Evolutionary conservation across 495 filamentous ascomycete species (phyloP), one percentile per base, ranked within the genome.

Genomic region (Aspergillus wentii): DNA sequence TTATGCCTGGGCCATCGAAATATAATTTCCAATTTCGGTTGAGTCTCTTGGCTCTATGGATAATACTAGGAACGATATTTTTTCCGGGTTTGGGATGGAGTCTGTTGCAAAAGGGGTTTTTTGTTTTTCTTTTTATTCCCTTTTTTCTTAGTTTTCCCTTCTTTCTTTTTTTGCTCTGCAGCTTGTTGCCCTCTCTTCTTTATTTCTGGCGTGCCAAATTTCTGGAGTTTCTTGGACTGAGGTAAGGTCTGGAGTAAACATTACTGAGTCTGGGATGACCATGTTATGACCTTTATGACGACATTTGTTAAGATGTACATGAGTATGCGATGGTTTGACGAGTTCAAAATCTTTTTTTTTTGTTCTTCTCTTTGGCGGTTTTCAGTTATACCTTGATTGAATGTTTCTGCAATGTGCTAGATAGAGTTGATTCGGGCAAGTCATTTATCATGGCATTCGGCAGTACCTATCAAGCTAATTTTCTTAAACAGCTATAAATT

Each of bases 281-380:
- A 57, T 55, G 44, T 59, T 52, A 69, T 52, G 62, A 69, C 56
- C 48, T 65, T 65, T 56, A 62, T 58, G 56, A 69, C 50, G 58
- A 68, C 30, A 49, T 46, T 37, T 57, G 58, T 46, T 54, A 66
- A 61, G 64, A 66, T 62, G 63, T 62, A 64, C 58, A 67, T 62
- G 65, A 64, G 46, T 56, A 62, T 64, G 56, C 52, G 38, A 63
- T 57, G 59, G 57, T 54, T 60, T 59, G 52, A 57, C 48, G 48
- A 60, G 52, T 33, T 40, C 17, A 16, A 25, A 7, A 15, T 16
- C 15, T 28, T 35, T 38, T 38, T 19, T 13, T 15, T 38, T 29
- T 11, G 0, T 8, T 17, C 22, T 34, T 35, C 15, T 13, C 27
- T 8, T 20, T 22, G 19, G 10, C 31, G n/a, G n/a, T n/a, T n/a